A percentile compares a stretch with the other conserved stretches of the same genome.
Evolutionary conservation across 1,284 basidiomycete genomes (phyloP).

Genomic region (Meripilus lineatus): DNA sequence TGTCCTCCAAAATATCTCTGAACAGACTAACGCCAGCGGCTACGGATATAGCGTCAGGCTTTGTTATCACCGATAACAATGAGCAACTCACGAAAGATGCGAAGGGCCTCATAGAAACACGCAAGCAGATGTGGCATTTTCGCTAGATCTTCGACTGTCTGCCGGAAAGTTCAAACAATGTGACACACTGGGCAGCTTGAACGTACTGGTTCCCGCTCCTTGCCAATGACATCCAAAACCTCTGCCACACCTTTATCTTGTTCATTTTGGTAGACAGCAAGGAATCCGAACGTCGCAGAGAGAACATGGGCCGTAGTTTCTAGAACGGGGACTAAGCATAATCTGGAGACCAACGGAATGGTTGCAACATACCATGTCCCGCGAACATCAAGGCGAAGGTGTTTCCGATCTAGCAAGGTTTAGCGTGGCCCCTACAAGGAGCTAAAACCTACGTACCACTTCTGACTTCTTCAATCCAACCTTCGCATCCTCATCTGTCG

Average conservation of each 20-base stretch:
- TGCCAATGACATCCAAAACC: no score
- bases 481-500: slow-evolving; percentile 12
- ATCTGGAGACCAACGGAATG: neutral
- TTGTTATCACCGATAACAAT: slow-evolving; percentile 39
- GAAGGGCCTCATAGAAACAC: slow-evolving; percentile 16
- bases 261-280: slow-evolving; percentile 34
- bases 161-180: no score
- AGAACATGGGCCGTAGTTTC: slow-evolving; percentile 36
- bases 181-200: no score
- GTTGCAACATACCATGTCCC: slow-evolving; percentile 11
- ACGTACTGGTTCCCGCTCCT: no score
- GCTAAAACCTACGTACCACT: slow-evolving; percentile 12
- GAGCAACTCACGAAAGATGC: slow-evolving; percentile 31
- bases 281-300: slow-evolving; percentile 28
- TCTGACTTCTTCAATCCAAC: slow-evolving; percentile 11
- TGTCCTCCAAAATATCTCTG: slow-evolving; percentile 27
- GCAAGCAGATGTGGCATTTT: slow-evolving; percentile 29
- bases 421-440: no score
- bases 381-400: slow-evolving; percentile 15
- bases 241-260: slow-evolving; percentile 33
- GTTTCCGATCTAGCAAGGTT: slow-evolving; percentile 15
- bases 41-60: slow-evolving; percentile 35
- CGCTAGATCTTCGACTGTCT: slow-evolving; percentile 40
- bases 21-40: slow-evolving; percentile 20
- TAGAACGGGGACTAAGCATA: neutral